Evolutionary conservation across 2,329 filamentous ascomycete genomes (phyloP).

Genomic region (Botrytis aclada): DNA sequence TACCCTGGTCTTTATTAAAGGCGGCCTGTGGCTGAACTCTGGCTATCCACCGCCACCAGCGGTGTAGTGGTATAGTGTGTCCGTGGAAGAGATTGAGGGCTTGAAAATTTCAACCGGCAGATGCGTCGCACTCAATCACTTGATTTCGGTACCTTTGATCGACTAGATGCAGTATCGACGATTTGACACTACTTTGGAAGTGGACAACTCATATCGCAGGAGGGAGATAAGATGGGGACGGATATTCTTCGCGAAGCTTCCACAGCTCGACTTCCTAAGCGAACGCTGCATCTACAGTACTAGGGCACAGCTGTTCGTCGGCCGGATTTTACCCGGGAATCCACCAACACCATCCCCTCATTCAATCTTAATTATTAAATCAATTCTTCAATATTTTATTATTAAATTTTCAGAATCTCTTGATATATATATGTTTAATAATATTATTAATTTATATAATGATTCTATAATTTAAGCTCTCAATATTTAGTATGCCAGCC

Average conservation of each 20-base stretch:
- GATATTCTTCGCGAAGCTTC: neutral
- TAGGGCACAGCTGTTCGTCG: no score
- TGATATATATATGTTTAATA: no score
- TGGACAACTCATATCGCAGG: conserved; percentile 14
- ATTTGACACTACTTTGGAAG: neutral
- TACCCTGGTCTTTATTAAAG: neutral
- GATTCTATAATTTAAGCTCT: no score
- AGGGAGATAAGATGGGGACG: neutral
- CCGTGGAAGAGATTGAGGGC: neutral
- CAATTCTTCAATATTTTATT: no score
- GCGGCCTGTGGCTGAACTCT: conserved; percentile 12
- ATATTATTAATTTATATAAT: no score
- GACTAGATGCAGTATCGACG: neutral
- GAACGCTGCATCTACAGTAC: neutral
- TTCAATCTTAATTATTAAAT: no score
- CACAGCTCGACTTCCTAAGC: neutral
- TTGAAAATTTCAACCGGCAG: neutral
- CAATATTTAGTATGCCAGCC: no score
- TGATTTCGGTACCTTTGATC: neutral
- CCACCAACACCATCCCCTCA: no score
- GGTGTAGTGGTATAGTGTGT: neutral
- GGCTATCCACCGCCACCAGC: neutral
- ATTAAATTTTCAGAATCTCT: no score
- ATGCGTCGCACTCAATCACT: neutral
- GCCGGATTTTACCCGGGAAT: no score